A percentile compares a stretch with the other conserved stretches of the same genome.
phyloP scores from a whole-genome alignment of 2,329 filamentous ascomycete genomes.

The Ampelomyces quisqualis region DNA sequence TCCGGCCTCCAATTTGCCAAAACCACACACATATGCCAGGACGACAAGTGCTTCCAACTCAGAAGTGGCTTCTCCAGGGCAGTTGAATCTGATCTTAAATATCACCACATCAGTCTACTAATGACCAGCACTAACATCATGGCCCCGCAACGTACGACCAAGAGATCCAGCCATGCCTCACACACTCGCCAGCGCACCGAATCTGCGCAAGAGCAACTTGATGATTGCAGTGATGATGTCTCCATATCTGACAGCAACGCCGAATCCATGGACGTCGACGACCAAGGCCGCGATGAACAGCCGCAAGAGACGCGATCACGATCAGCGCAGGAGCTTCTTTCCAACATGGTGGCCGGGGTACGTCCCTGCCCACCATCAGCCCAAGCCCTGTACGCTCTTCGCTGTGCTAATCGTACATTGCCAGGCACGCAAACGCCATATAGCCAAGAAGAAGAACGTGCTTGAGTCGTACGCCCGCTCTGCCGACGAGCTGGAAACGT shows the following conservation, averaged over 20 bases:
- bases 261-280: constrained; percentile 6
- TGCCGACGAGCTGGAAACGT: constrained; percentile 10
- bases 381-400: neutral
- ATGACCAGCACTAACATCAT: constrained; percentile 22
- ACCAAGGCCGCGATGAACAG: constrained; percentile 6
- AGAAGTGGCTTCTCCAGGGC: too few relatives aligned
- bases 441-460: constrained; percentile 19
- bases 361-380: constrained; percentile 7
- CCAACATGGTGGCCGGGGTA: constrained; percentile 26
- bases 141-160: constrained; percentile 14
- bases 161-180: constrained; percentile 9
- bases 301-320: constrained; percentile 7
- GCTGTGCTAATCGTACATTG: constrained; percentile 1
- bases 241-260: constrained; percentile 1
- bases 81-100: too few relatives aligned
- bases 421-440: constrained; percentile 36
- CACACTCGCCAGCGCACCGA: too few relatives aligned
- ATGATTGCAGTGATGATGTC: neutral
- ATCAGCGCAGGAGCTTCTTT: constrained; percentile 18
- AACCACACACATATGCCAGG: too few relatives aligned
- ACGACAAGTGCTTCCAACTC: too few relatives aligned
- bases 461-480: constrained; percentile 20
- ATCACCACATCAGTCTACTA: constrained; percentile 9
- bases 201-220: too few relatives aligned
- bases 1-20: too few relatives aligned